Evolutionary conservation across 1,284 basidiomycete species (phyloP).

Genomic region (Rhodotorula sp.): DNA sequence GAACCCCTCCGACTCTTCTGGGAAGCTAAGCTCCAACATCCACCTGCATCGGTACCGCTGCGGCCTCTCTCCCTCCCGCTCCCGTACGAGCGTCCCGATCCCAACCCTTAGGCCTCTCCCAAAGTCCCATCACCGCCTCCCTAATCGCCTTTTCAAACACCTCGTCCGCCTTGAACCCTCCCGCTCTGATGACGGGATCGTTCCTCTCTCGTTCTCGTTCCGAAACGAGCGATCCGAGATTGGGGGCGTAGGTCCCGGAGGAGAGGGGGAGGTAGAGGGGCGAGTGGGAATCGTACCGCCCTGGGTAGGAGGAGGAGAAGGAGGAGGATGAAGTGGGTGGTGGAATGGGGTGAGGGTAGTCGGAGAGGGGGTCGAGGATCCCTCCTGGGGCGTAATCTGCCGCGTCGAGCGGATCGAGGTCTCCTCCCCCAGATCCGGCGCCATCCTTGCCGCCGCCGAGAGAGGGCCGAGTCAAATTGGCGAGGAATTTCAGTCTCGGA

Average conservation of each 20-base stretch:
- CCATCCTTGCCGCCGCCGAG: background rate
- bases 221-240: slow-evolving; percentile 5
- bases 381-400: slow-evolving; percentile 9
- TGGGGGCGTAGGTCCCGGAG: background rate
- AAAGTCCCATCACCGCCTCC: slow-evolving; percentile 69
- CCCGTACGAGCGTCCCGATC: background rate
- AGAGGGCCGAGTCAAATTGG: slow-evolving; percentile 18
- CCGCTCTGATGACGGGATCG: slow-evolving; percentile 53
- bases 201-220: slow-evolving; percentile 20
- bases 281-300: background rate
- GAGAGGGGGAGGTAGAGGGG: slow-evolving; percentile 23
- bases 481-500: slow-evolving; percentile 27
- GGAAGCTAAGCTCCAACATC: background rate
- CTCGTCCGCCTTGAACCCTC: slow-evolving; percentile 75
- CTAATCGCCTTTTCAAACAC: slow-evolving; percentile 83
- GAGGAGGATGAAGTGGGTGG: background rate
- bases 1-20: background rate
- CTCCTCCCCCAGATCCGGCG: background rate
- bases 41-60: background rate
- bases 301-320: background rate
- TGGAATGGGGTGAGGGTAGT: slow-evolving; percentile 28
- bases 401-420: background rate
- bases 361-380: slow-evolving; percentile 32
- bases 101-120: slow-evolving; percentile 45
- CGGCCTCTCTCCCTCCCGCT: background rate